phyloP scores from a whole-genome alignment of 495 filamentous ascomycete species.

The Lophiostoma macrostomum region DNA sequence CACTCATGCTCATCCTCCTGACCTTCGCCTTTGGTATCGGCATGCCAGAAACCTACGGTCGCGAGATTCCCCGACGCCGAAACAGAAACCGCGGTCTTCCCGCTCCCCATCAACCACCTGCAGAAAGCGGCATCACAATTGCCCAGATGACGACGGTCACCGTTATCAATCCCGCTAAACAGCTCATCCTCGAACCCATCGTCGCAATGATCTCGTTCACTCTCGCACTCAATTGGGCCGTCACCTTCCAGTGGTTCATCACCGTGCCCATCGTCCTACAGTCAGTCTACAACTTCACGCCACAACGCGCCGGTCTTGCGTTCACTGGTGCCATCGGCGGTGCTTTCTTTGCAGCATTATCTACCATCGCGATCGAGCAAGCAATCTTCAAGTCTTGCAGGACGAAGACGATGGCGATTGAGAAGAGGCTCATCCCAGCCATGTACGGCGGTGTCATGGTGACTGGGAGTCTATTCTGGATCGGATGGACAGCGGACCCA shows the following conservation, averaged over 20 bases:
- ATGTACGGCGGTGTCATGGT: conserved; percentile 23
- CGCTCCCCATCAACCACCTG: conserved; percentile 16
- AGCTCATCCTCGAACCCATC: conserved; percentile 44
- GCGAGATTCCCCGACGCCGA: conserved; percentile 42
- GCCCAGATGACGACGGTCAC: conserved; percentile 40
- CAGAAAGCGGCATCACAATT: conserved; percentile 34
- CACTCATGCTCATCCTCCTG: conserved; percentile 37
- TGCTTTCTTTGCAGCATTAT: conserved; percentile 20
- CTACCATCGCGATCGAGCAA: conserved; percentile 32
- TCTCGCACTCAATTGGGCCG: conserved; percentile 42
- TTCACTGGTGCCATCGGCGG: conserved; percentile 37
- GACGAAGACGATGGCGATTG: conserved; percentile 17
- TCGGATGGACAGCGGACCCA: conserved; percentile 36
- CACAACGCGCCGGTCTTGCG: conserved; percentile 41
- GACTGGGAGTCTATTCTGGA: conserved; percentile 35
- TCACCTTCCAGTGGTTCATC: conserved; percentile 46
- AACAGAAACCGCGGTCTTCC: conserved; percentile 33
- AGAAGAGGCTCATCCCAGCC: conserved; percentile 35
- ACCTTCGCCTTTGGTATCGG: conserved; percentile 40
- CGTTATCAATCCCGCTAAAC: conserved; percentile 39
- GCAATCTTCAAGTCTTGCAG: conserved; percentile 12
- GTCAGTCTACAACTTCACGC: conserved; percentile 40
- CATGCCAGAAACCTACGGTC: conserved; percentile 45
- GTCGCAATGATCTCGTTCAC: conserved; percentile 37
- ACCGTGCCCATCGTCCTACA: conserved; percentile 42